phyloP scores from a whole-genome alignment of 495 filamentous ascomycete species.

The Tuber borchii region DNA sequence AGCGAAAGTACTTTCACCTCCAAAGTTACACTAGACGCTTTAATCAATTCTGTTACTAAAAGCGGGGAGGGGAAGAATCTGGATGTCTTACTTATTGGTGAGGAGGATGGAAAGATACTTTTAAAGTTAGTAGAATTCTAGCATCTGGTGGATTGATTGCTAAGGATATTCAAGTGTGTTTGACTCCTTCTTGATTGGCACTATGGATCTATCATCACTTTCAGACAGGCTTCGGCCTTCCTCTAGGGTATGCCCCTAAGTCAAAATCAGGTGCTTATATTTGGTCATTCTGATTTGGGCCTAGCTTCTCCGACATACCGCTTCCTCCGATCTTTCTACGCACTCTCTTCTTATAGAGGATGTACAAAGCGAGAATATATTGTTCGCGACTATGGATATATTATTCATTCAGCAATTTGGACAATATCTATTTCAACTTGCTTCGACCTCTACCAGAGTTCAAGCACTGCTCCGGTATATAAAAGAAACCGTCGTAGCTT shows the following conservation, averaged over 20 bases:
- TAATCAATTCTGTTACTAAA: conserved; percentile 40
- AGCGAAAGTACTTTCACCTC: conserved; percentile 42
- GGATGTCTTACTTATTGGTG: conserved; percentile 74
- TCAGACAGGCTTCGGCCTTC: conserved; percentile 32
- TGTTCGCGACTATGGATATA: conserved; percentile 72
- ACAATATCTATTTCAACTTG: conserved; percentile 69
- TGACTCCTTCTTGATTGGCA: conserved; percentile 80
- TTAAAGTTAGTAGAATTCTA: conserved; percentile 44
- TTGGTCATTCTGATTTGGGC: conserved; percentile 18
- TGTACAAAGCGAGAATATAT: conserved; percentile 45
- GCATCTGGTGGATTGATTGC: background rate
- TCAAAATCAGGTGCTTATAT: conserved; percentile 40
- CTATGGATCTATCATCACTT: conserved; percentile 42
- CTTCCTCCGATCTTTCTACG: conserved; percentile 66
- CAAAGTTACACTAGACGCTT: conserved; percentile 39
- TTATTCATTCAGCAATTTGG: conserved; percentile 74
- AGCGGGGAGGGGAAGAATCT: conserved; percentile 44
- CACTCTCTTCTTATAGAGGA: conserved; percentile 62
- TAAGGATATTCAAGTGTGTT: conserved; percentile 56
- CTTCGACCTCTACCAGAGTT: conserved; percentile 77
- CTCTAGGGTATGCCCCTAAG: conserved; percentile 45
- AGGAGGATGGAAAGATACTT: conserved; percentile 70
- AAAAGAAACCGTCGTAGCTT: conserved; percentile 64
- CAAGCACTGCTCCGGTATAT: conserved; percentile 82
- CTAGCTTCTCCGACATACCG: conserved; percentile 57